Base-by-base conservation (phyloP, 257 asterid species). In the Leptodermis oblonga region DNA sequence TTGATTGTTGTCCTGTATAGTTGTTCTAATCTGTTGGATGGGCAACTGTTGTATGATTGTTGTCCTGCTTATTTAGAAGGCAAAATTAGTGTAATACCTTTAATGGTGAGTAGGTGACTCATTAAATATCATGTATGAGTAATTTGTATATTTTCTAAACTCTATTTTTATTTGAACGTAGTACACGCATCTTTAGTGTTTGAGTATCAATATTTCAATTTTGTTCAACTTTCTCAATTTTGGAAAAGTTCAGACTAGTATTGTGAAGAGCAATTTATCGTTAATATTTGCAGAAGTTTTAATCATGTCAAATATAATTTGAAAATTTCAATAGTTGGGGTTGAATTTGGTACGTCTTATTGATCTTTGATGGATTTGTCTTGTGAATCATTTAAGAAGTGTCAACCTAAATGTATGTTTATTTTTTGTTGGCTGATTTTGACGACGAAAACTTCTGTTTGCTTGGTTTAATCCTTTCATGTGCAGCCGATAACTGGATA, bases 401-500 rank as follows among this genome's bases (percentile, higher is more conserved):
- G 20, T 45, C 62, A 55, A 25, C 12, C 0, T 17, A 12, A 41
- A 39, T 39, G 6, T 64, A 43, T 51, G 12, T 15, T 30, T 60
- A 17, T 23, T 12, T 45, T n/a, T 4, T 4, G 52, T 45, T 12
- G 52, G 52, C 20, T 58, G 64, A 15, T 58, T 58, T 28, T 58
- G 12, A 58, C 6, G 15, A 30, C 41, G 11, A 14, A 1, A 14
- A 14, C 15, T 7, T 46, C 7, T 31, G 15, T 49, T 33, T 11
- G 28, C 58, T 43, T 59, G 43, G 14, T 66, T 30, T 66, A 3
- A 15, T 60, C 28, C 14, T 60, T 11, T 31, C 34, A 66, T 13
- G 10, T 72, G 46, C 72, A 66, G 84, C 72, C 79, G 2, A 60
- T 80, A 14, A 30, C 20, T 4, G 84, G 84, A 26, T 61, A 28